phyloP scores from a whole-genome alignment of 1,284 basidiomycete genomes.

The Microbotryomycetes sp. region DNA sequence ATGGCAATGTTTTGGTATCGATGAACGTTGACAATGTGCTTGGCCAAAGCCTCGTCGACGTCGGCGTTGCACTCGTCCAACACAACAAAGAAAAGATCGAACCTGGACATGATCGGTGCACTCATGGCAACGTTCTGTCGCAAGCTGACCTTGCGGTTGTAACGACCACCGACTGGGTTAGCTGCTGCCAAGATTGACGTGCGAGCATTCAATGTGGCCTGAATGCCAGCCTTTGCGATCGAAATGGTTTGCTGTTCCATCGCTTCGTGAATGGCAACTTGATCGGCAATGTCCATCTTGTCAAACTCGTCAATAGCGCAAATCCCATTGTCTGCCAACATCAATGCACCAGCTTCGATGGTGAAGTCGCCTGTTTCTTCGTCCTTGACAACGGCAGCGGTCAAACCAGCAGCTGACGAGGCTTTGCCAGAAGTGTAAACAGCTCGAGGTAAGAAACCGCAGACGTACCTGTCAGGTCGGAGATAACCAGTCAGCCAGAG shows the following conservation, averaged over 20 bases:
- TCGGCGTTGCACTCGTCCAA: constrained; percentile 94
- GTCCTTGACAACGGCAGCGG: constrained; percentile 95
- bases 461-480: constrained; percentile 69
- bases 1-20: constrained; percentile 91
- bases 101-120: constrained; percentile 98
- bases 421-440: constrained; percentile 99
- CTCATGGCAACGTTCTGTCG: constrained; percentile 97
- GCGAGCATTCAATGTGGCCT: constrained; percentile 94
- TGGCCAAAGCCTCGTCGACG: constrained; percentile 87
- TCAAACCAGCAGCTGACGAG: constrained; percentile 96
- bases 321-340: constrained; percentile 99
- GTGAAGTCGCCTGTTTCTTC: constrained; percentile 99
- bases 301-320: constrained; percentile 99
- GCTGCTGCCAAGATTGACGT: constrained; percentile 97
- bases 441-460: constrained; percentile 95
- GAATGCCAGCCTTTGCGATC: constrained; percentile 98
- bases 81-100: constrained; percentile 97
- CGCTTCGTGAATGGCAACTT: constrained; percentile 98
- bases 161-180: constrained; percentile 92
- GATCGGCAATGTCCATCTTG: constrained; percentile 99
- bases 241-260: constrained; percentile 99
- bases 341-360: constrained; percentile 96
- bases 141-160: constrained; percentile 90
- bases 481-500: constrained; percentile 14
- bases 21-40: constrained; percentile 97